Evolutionary conservation across 306 rosid species (phyloP), one percentile per base, ranked within the genome.

Genomic region (Ceratonia siliqua): DNA sequence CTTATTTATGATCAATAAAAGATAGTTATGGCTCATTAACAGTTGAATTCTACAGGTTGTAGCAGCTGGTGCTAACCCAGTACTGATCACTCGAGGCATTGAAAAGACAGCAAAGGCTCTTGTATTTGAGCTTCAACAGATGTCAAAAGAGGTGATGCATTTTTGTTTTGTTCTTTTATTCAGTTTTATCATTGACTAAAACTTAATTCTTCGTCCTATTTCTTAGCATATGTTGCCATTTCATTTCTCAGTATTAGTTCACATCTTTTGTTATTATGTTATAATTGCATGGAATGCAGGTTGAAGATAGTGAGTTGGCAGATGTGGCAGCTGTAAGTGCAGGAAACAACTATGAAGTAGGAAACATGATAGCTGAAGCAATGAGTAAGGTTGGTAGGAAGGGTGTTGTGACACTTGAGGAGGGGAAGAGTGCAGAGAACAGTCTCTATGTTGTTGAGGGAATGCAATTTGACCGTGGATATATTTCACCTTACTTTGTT

Each of bases 311-410:
- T 57, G 99, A 95, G 75, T 78, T 95, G 77, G 98, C 99, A 0
- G 99, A 95, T 76, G 99, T 95, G 68, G 99, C 99, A 28, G 98
- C 99, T 8, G 99, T 95, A 25, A 95, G 99, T 89, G 99, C 99
- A 1, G 99, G 99, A 52, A 95, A 95, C 85, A 95, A 95, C 56
- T 33, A 89, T 52, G 99, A 95, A 78, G 96, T 95, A 0, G 99
- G 99, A 73, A 82, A 82, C 32, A 95, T 95, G 99, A 95, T 95
- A 11, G 99, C 99, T 7, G 99, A 95, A 85, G 99, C 99, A 66
- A 64, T 95, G 99, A 90, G 99, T 55, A 89, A 81, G 83, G 99
- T 95, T 77, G 99, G 99, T 25, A 83, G 99, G 45, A 92, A 89
- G 91, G 99, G 99, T 77, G 99, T 95, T 8, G 99, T 95, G 81